Conservation (phyloP, 2,329 filamentous ascomycete species). For the Lasiodiplodia gonubiensis region DNA sequence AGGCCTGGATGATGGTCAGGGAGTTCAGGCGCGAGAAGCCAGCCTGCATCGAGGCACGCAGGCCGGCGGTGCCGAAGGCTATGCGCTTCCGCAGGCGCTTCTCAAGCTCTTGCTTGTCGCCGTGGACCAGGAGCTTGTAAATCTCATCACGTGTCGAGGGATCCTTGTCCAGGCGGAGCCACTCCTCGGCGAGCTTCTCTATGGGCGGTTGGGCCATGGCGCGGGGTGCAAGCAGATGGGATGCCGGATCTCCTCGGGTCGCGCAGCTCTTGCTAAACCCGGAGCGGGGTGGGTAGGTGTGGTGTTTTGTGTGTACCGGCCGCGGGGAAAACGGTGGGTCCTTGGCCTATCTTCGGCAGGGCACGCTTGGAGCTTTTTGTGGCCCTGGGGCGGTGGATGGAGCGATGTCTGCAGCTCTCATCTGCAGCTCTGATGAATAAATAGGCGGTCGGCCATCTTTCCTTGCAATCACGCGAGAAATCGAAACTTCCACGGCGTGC, state of each 20-base stretch:
- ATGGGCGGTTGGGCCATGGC: constrained; percentile 42
- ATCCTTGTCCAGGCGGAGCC: constrained; percentile 65
- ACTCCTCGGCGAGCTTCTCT: constrained; percentile 57
- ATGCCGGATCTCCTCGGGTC: background rate
- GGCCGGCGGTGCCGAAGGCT: constrained; percentile 66
- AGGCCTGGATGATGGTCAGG: constrained; percentile 66
- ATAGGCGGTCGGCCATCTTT: background rate
- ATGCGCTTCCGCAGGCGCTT: constrained; percentile 61
- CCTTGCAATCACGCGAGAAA: constrained; percentile 19
- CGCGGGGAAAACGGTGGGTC: constrained; percentile 19
- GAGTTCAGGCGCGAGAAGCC: constrained; percentile 67
- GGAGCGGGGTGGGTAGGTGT: background rate
- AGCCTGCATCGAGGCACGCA: constrained; percentile 69
- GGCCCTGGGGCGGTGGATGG: background rate
- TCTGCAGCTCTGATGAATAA: background rate
- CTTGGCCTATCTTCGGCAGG: constrained; percentile 15
- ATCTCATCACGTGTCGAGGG: constrained; percentile 61
- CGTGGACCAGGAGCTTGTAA: constrained; percentile 54
- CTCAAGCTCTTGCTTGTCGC: constrained; percentile 57
- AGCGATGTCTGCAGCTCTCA: constrained; percentile 2
- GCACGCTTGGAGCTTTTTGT: constrained; percentile 4
- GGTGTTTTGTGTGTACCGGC: background rate
- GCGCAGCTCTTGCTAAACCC: background rate
- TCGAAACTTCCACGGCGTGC: background rate
- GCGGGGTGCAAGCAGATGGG: background rate